Evolutionary conservation across 208 protist genomes (phyloP).

Genomic region (Wallacemonas sp.): DNA sequence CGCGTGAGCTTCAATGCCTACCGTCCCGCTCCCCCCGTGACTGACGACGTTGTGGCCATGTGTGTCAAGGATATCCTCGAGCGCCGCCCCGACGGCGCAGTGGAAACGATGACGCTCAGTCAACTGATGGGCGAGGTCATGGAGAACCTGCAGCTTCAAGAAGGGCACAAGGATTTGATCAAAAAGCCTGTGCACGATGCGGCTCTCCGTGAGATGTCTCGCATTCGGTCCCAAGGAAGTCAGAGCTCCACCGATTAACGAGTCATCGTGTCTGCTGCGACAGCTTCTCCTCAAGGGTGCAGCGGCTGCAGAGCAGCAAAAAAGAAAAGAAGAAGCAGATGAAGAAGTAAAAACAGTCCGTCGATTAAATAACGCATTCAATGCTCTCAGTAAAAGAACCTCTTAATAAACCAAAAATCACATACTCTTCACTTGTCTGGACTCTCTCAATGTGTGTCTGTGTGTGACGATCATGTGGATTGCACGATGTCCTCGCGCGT

Average conservation of each 20-base stretch:
- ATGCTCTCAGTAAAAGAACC: no score
- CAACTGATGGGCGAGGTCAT: conserved; percentile 35
- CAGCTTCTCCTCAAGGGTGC: no score
- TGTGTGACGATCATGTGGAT: no score
- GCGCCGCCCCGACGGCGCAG: background rate
- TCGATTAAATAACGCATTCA: no score
- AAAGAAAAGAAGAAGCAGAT: no score
- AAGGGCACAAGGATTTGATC: conserved; percentile 26
- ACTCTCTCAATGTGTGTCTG: no score
- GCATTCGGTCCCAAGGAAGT: conserved; percentile 5
- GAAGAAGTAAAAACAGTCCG: no score
- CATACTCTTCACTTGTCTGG: no score
- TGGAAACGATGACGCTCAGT: conserved; percentile 31
- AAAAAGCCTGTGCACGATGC: conserved; percentile 36
- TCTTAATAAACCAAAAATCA: no score
- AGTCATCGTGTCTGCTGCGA: background rate
- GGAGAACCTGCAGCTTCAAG: conserved; percentile 17
- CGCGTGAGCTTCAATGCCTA: conserved; percentile 61
- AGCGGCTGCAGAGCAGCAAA: no score
- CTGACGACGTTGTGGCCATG: conserved; percentile 22
- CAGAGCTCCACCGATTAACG: background rate
- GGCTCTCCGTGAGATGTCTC: background rate
- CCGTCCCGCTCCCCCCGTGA: conserved; percentile 32
- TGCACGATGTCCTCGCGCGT: no score
- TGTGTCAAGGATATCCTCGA: conserved; percentile 45